Evolutionary conservation across 1,139 yeast genomes (phyloP).

Genomic region (Trichomonascaceae sp.): DNA sequence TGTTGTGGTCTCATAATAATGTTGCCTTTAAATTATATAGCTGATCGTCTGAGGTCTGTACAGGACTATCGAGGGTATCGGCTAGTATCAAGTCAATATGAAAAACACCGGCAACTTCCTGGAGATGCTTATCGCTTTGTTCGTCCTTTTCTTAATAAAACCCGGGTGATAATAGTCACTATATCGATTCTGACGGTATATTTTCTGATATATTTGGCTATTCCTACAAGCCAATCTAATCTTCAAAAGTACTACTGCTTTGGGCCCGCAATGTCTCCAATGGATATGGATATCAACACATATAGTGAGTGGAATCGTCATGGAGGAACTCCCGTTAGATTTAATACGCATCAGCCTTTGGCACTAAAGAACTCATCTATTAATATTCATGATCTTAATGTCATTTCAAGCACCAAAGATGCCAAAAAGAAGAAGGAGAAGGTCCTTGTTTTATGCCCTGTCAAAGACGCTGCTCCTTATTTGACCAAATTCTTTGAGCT

Average conservation of each 20-base stretch:
- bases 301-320: slow-evolving; percentile 26
- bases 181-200: slow-evolving; percentile 6
- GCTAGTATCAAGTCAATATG: slow-evolving; percentile 5
- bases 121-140: slow-evolving; percentile 1
- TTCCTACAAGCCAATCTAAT: slow-evolving; percentile 15
- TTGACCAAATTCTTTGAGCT: slow-evolving; percentile 79
- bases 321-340: slow-evolving; percentile 25
- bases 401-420: slow-evolving; percentile 38
- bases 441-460: slow-evolving; percentile 66
- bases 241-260: slow-evolving; percentile 23
- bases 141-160: slow-evolving; percentile 2
- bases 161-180: slow-evolving; percentile 1
- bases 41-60: not conserved
- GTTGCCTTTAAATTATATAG: not conserved
- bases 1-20: not conserved
- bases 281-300: slow-evolving; percentile 23
- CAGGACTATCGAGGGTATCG: slow-evolving; percentile 5
- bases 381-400: slow-evolving; percentile 42
- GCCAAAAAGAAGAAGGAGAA: slow-evolving; percentile 59
- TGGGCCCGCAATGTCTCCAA: slow-evolving; percentile 28
- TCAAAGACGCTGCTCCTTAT: slow-evolving; percentile 76
- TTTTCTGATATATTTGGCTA: slow-evolving; percentile 3
- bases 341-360: slow-evolving; percentile 21
- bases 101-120: slow-evolving; percentile 1
- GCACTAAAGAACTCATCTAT: slow-evolving; percentile 21